Conservation (phyloP, 2,329 filamentous ascomycete species). For the Stagonosporopsis chrysanthemi region DNA sequence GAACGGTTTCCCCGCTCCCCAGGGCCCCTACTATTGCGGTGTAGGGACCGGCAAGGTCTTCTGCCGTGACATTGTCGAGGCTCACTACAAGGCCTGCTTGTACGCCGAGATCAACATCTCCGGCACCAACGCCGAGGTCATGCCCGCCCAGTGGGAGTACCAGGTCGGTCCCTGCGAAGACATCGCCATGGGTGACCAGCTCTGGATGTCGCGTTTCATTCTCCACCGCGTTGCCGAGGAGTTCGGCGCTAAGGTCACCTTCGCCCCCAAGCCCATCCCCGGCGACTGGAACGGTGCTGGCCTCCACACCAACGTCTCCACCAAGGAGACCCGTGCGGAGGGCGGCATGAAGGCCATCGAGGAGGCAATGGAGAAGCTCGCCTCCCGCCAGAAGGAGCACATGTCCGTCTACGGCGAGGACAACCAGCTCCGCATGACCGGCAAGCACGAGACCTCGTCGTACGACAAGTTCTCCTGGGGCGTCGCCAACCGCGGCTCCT, state of each 20-base stretch:
- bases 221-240: constrained; percentile 93
- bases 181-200: constrained; percentile 91
- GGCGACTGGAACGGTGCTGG: constrained; percentile 98
- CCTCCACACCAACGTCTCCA: constrained; percentile 94
- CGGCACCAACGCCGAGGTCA: constrained; percentile 98
- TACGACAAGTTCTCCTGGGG: constrained; percentile 95
- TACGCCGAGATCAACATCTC: constrained; percentile 93
- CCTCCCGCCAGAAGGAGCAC: constrained; percentile 60
- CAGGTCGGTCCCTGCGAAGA: constrained; percentile 90
- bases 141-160: constrained; percentile 98
- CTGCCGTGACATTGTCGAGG: constrained; percentile 96
- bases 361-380: constrained; percentile 67
- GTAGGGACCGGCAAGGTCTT: constrained; percentile 97
- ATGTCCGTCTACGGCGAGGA: constrained; percentile 95
- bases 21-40: constrained; percentile 98
- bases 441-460: constrained; percentile 89
- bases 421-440: constrained; percentile 93
- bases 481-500: constrained; percentile 93
- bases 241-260: constrained; percentile 93
- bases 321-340: constrained; percentile 84
- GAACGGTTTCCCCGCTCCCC: constrained; percentile 87
- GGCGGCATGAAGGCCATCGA: constrained; percentile 97
- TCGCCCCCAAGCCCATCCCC: constrained; percentile 93
- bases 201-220: constrained; percentile 92
- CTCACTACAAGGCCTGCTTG: constrained; percentile 89